Conservation (phyloP, 495 filamentous ascomycete species). For the Podospora pseudocomata region DNA sequence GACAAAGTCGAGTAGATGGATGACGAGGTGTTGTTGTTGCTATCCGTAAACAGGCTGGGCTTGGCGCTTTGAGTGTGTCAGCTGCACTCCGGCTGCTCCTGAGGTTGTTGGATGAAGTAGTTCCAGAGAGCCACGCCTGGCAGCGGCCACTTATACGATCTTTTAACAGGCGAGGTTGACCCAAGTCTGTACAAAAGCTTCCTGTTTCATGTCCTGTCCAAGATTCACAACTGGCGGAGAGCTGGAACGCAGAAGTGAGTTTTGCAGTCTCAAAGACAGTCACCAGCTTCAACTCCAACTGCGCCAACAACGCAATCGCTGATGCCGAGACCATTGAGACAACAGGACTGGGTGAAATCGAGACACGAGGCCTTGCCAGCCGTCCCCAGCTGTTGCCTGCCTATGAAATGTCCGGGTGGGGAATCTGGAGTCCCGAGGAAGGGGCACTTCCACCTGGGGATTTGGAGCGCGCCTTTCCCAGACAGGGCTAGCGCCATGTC, state of each 20-base stretch:
- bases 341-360: no score
- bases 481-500: slow-evolving; percentile 17
- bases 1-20: background rate
- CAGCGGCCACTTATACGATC: background rate
- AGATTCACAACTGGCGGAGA: background rate
- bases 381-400: background rate
- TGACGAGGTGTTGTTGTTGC: background rate
- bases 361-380: background rate
- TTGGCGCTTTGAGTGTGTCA: background rate
- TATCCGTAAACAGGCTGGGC: background rate
- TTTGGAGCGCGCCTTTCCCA: slow-evolving; percentile 14
- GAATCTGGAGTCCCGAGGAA: slow-evolving; percentile 4
- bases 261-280: background rate
- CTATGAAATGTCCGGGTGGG: background rate
- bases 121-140: background rate
- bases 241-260: background rate
- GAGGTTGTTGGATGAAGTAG: background rate
- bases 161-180: background rate
- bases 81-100: background rate
- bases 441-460: slow-evolving; percentile 18
- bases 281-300: background rate
- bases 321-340: background rate
- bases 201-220: background rate
- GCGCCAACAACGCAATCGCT: background rate
- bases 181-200: background rate